Conservation (phyloP, 805 yeast species). For the Saccharomyces kudriavzevii region DNA sequence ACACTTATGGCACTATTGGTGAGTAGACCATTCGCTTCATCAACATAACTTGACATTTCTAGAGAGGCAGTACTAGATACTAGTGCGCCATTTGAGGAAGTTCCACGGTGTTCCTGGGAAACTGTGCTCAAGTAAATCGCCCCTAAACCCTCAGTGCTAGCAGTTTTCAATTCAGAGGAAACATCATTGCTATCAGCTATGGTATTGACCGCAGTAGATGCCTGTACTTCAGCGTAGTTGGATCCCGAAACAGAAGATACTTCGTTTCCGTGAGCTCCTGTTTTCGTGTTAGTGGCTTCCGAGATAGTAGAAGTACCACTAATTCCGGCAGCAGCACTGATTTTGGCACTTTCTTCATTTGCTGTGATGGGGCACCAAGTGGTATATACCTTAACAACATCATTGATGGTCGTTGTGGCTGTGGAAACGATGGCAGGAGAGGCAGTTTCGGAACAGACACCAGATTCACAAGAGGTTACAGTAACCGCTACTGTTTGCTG, state of each 20-base stretch:
- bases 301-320: slow-evolving; percentile 15
- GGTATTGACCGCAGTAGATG: slow-evolving; percentile 15
- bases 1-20: slow-evolving; percentile 10
- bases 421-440: slow-evolving; percentile 26
- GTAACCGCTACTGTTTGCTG: slow-evolving; percentile 17
- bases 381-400: slow-evolving; percentile 29
- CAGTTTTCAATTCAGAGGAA: slow-evolving; percentile 14
- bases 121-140: slow-evolving; percentile 5
- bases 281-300: slow-evolving; percentile 18
- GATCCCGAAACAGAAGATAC: slow-evolving; percentile 5
- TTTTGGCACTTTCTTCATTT: slow-evolving; percentile 10
- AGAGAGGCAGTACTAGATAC: slow-evolving; percentile 9
- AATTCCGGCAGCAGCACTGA: slow-evolving; percentile 15
- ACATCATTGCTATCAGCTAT: slow-evolving; percentile 13
- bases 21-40: slow-evolving; percentile 8
- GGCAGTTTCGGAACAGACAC: slow-evolving; percentile 22
- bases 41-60: slow-evolving; percentile 12
- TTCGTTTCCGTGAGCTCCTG: slow-evolving; percentile 21
- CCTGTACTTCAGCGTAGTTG: slow-evolving; percentile 23
- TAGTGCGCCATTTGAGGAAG: slow-evolving; percentile 21
- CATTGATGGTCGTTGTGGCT: slow-evolving; percentile 26
- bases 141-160: slow-evolving; percentile 11
- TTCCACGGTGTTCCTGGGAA: slow-evolving; percentile 5
- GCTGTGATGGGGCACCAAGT: slow-evolving; percentile 23
- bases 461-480: slow-evolving; percentile 25